These are phyloP conservation scores for Prunus kanzakura DNA, from an alignment of 306 rosid genomes.

Conservation along the genomic window DNA sequence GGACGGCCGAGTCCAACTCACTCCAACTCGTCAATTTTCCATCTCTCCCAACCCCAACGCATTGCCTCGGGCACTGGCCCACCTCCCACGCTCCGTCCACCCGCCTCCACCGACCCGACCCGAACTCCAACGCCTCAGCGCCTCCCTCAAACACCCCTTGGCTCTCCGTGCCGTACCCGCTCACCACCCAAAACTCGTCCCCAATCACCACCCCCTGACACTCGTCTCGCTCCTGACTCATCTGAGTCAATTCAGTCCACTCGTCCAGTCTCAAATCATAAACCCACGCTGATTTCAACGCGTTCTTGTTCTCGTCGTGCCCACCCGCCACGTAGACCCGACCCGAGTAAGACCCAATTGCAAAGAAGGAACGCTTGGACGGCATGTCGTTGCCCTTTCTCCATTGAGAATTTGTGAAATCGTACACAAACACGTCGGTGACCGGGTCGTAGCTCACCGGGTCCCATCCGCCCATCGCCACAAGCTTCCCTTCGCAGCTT, in stretches of 20 bases:
- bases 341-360: conserved; percentile 35
- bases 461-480: conserved; percentile 61
- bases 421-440: conserved; percentile 45
- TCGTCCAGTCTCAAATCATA: conserved; percentile 33
- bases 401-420: conserved; percentile 39
- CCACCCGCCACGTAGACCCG: conserved; percentile 51
- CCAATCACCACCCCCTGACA: conserved; percentile 47
- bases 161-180: conserved; percentile 49
- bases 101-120: conserved; percentile 40
- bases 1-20: conserved; percentile 6
- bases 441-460: conserved; percentile 46
- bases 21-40: conserved; percentile 34
- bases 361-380: conserved; percentile 44
- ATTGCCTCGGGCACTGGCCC: conserved; percentile 35
- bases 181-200: conserved; percentile 49
- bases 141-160: conserved; percentile 44
- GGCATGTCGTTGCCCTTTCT: conserved; percentile 41
- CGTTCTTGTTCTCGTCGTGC: conserved; percentile 56
- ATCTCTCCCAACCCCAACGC: conserved; percentile 32
- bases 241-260: conserved; percentile 40
- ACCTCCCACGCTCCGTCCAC: conserved; percentile 42
- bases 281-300: conserved; percentile 41
- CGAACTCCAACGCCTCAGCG: conserved; percentile 34
- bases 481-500: conserved; percentile 48
- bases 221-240: conserved; percentile 56